These are phyloP conservation scores for Detonula confervacea DNA, from an alignment of 352 stramenopile genomes.

Conservation along the genomic window DNA sequence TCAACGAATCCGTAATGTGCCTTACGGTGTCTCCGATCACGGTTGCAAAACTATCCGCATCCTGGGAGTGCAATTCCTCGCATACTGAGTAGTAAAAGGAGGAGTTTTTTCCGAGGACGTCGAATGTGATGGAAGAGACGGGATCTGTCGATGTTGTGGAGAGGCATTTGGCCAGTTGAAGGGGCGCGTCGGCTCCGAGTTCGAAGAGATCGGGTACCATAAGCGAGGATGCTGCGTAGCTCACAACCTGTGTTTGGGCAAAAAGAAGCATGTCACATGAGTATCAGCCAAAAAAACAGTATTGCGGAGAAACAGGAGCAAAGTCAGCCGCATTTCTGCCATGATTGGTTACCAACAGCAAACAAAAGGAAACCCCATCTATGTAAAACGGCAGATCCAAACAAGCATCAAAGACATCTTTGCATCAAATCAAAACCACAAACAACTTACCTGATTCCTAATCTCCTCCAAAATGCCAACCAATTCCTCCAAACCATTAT, in stretches of 20 bases:
- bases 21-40: constrained; percentile 59
- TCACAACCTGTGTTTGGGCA: constrained; percentile 66
- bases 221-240: constrained; percentile 76
- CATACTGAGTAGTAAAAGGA: constrained; percentile 79
- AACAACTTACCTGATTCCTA: constrained; percentile 41
- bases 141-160: constrained; percentile 55
- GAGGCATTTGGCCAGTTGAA: constrained; percentile 73
- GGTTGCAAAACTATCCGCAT: constrained; percentile 54
- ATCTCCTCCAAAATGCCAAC: constrained; percentile 74
- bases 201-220: constrained; percentile 82
- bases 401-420: neutral
- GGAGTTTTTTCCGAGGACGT: constrained; percentile 59
- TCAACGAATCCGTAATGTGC: constrained; percentile 47
- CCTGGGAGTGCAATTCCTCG: constrained; percentile 77
- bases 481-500: constrained; percentile 48
- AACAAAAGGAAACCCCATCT: no score
- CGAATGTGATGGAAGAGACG: constrained; percentile 66
- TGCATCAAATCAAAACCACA: constrained; percentile 4
- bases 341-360: no score
- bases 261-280: neutral
- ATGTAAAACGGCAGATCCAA: no score
- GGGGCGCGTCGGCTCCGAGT: constrained; percentile 51
- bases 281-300: no score
- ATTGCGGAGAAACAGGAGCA: no score
- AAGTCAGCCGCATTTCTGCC: no score